Evolutionary conservation across 2,329 filamentous ascomycete genomes (phyloP), one percentile per base, ranked within the genome.

Genomic region (Fusarium algeriense): DNA sequence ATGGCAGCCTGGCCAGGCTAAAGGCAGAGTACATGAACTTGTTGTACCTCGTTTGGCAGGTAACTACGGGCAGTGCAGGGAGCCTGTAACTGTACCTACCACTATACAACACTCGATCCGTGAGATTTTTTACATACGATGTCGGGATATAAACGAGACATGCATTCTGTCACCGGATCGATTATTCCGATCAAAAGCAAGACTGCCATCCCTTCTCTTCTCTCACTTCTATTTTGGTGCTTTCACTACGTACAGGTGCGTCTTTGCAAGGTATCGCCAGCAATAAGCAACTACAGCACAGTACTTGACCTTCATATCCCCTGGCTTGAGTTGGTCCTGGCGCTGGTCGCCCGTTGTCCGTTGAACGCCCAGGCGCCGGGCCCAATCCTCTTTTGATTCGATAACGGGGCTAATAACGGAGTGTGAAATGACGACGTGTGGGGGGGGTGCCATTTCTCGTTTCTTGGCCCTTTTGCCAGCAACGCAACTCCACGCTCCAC

Each of bases 391-490:
- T 74, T 76, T 73, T 76, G 74, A 76, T 76, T 76, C 71, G 74
- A 71, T 63, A 74, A 73, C 64, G 62, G 66, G 68, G 61, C 74
- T 76, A 76, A 76, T 74, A 74, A 76, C 64, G 73, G 73, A 67
- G 55, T 67, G 62, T 72, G 71, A 75, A 76, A 76, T 75, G 74
- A 76, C 73, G 73, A 76, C 60, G 67, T 75, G 74, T 75, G 74
- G 74, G 74, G 74, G 74, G 74, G 71, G 68, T 69, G 65, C 55
- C 62, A 41, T 70, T 62, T 64, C 64, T 70, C 64, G 68, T 62
- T 67, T 69, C 69, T 73, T 73, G 68, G 60, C 54, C 66, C n/a
- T 61, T 52, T 55, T 64, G 67, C 73, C 73, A 76, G 52, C 69
- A 73, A 67, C 55, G 30, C 55, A 60, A 55, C 30, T 61, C 56